phyloP scores from a whole-genome alignment of 2,329 filamentous ascomycete species.

The Colletotrichum lindemuthianum region DNA sequence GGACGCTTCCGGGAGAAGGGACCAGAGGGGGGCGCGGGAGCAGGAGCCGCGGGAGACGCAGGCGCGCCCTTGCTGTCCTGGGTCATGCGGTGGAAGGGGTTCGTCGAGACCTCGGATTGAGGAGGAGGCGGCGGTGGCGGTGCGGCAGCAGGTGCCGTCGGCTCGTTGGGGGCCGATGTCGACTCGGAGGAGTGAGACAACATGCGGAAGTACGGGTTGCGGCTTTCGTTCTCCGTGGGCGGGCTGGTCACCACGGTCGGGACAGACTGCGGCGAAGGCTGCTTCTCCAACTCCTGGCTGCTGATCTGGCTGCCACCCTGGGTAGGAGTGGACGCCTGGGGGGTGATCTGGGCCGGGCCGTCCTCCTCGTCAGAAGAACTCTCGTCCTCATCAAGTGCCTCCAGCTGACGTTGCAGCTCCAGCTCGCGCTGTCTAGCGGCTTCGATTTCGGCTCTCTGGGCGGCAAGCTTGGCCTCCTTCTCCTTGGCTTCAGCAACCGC shows the following conservation, averaged over 20 bases:
- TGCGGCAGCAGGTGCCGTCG: slow-evolving; percentile 55
- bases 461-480: slow-evolving; percentile 84
- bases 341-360: slow-evolving; percentile 74
- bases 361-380: slow-evolving; percentile 84
- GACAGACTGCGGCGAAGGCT: slow-evolving; percentile 59
- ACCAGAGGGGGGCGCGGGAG: slow-evolving; percentile 55
- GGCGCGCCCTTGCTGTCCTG: slow-evolving; percentile 64
- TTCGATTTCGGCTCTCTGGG: slow-evolving; percentile 90
- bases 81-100: slow-evolving; percentile 92
- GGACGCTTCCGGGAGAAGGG: slow-evolving; percentile 64
- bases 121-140: slow-evolving; percentile 49
- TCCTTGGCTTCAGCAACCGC: slow-evolving; percentile 87
- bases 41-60: slow-evolving; percentile 43
- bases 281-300: slow-evolving; percentile 65
- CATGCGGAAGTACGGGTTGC: slow-evolving; percentile 95
- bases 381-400: slow-evolving; percentile 77
- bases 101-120: slow-evolving; percentile 76
- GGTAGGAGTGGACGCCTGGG: slow-evolving; percentile 69
- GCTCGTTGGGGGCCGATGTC: slow-evolving; percentile 54
- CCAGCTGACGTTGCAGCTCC: slow-evolving; percentile 87
- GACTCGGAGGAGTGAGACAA: slow-evolving; percentile 75
- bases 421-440: slow-evolving; percentile 89
- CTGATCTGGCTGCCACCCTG: slow-evolving; percentile 60
- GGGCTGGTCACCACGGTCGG: slow-evolving; percentile 63
- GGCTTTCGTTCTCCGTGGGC: slow-evolving; percentile 78